These are phyloP conservation scores for Gossypium schwendimanii DNA, from an alignment of 441 rosid genomes.

Conservation along the genomic window DNA sequence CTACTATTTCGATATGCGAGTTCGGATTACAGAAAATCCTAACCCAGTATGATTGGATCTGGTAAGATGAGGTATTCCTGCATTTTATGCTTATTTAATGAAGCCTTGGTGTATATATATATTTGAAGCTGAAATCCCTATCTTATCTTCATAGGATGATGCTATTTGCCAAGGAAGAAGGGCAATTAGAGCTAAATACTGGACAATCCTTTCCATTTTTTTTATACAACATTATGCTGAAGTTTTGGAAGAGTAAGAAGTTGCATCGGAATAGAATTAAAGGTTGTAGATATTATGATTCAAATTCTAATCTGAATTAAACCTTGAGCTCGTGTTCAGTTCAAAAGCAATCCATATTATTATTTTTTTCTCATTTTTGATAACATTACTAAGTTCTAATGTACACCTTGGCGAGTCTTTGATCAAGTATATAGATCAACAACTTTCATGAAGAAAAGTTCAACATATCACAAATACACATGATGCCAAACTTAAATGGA, in stretches of 20 bases:
- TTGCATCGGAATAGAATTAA: no score
- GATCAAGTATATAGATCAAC: background rate
- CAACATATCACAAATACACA: background rate
- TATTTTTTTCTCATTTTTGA: background rate
- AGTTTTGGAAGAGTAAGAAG: background rate
- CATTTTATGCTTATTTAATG: background rate
- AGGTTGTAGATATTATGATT: no score
- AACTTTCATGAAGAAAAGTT: background rate
- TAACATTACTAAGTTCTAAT: background rate
- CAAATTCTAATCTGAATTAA: no score
- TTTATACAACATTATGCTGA: background rate
- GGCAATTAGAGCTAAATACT: background rate
- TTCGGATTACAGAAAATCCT: slow-evolving; percentile 32
- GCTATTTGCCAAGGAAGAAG: background rate
- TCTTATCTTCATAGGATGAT: background rate
- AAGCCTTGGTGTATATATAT: background rate
- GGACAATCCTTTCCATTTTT: background rate
- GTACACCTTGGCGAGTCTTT: background rate
- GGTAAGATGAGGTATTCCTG: background rate
- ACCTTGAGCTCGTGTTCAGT: no score
- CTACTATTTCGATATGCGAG: slow-evolving; percentile 50
- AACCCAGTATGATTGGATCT: slow-evolving; percentile 39
- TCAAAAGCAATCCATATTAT: no score
- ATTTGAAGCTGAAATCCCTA: background rate
- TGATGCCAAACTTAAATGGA: background rate